phyloP scores from a whole-genome alignment of 345 rosid genomes.

The Eucalyptus microcorys region DNA sequence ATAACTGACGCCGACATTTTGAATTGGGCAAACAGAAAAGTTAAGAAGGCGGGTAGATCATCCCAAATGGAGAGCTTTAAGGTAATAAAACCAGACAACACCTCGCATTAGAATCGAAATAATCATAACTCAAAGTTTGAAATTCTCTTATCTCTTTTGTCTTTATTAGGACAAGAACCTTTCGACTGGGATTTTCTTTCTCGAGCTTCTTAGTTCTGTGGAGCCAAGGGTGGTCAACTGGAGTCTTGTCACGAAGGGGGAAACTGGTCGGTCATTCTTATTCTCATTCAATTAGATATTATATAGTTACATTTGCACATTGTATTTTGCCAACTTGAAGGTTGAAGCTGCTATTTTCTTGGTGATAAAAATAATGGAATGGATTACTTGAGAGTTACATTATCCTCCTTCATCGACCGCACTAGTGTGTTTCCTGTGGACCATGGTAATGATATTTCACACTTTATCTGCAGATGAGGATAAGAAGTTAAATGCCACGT shows the following conservation, averaged over 20 bases:
- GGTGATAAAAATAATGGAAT: not conserved
- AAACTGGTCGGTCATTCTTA: slow-evolving; percentile 24
- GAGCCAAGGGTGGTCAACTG: slow-evolving; percentile 78
- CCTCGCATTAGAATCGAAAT: not conserved
- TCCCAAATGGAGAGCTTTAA: slow-evolving; percentile 87
- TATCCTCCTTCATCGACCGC: not conserved
- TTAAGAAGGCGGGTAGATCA: slow-evolving; percentile 56
- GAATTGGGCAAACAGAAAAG: slow-evolving; percentile 84
- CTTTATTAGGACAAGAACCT: slow-evolving; percentile 52
- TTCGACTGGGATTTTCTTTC: slow-evolving; percentile 73
- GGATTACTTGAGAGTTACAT: not conserved
- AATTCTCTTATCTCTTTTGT: not conserved
- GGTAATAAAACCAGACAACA: slow-evolving; percentile 24
- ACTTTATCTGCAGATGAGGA: slow-evolving; percentile 66
- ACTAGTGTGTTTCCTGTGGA: not conserved
- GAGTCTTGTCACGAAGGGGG: slow-evolving; percentile 85
- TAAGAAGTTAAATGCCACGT: slow-evolving; percentile 88
- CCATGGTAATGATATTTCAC: not conserved
- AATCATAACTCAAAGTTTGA: not conserved
- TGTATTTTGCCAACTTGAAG: not conserved
- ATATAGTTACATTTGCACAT: not conserved
- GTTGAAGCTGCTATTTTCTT: not conserved
- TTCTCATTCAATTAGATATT: not conserved
- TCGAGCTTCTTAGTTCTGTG: slow-evolving; percentile 74
- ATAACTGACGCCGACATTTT: slow-evolving; percentile 84